phyloP scores from a whole-genome alignment of 306 rosid genomes.

The Dalbergia oliveri region DNA sequence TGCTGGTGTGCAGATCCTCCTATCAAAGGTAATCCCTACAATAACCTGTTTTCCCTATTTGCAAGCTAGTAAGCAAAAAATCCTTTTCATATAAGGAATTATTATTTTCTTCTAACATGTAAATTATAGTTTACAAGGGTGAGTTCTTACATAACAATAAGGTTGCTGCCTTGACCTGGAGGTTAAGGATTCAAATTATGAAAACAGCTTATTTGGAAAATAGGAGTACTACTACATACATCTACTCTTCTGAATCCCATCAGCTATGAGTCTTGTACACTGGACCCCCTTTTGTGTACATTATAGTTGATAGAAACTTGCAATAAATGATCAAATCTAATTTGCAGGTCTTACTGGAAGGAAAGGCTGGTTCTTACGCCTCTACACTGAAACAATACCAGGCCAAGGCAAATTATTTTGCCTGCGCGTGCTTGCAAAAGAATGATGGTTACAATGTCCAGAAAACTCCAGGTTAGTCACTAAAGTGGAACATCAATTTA shows the following conservation, averaged over 20 bases:
- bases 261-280: no score
- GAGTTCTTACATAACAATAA: no score
- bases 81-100: background rate
- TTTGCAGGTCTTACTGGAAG: constrained; percentile 74
- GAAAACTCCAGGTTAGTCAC: constrained; percentile 71
- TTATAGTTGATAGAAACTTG: constrained; percentile 13
- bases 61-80: background rate
- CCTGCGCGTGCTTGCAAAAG: constrained; percentile 84
- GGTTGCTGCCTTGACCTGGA: no score
- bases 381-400: constrained; percentile 77
- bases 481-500: background rate
- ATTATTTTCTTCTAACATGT: no score
- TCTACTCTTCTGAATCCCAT: no score
- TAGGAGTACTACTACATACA: no score
- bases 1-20: constrained; percentile 84
- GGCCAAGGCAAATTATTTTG: constrained; percentile 88
- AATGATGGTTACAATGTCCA: constrained; percentile 82
- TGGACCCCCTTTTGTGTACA: no score
- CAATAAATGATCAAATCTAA: constrained; percentile 22
- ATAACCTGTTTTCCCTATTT: background rate
- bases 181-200: no score
- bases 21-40: constrained; percentile 68
- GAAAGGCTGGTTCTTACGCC: constrained; percentile 66
- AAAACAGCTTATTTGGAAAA: no score
- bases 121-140: no score